phyloP scores from a whole-genome alignment of 495 filamentous ascomycete genomes.

The Friedmanniomyces simplex region DNA sequence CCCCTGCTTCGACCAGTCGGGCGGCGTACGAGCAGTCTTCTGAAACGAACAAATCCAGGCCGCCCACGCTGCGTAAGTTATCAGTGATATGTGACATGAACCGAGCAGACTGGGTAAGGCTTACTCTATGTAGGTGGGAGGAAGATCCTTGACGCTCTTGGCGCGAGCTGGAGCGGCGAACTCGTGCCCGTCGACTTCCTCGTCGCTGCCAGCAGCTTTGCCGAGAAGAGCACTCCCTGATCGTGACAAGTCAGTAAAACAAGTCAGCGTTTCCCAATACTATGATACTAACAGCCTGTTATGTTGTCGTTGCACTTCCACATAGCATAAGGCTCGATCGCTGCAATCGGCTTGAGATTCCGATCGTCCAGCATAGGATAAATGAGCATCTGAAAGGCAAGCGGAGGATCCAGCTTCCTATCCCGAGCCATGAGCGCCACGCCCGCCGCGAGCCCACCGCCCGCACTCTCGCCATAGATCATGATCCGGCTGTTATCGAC shows the following conservation, averaged over 20 bases:
- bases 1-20: constrained; percentile 2
- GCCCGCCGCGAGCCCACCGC: constrained; percentile 22
- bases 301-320: constrained; percentile 2
- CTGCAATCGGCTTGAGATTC: neutral
- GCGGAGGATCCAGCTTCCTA: constrained; percentile 22
- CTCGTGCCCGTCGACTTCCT: neutral
- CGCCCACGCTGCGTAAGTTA: neutral
- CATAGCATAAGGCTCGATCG: neutral
- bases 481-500: constrained; percentile 21
- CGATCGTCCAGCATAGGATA: constrained; percentile 40
- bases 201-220: neutral
- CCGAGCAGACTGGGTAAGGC: no score
- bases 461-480: constrained; percentile 21
- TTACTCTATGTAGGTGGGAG: neutral
- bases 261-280: neutral
- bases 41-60: constrained; percentile 3
- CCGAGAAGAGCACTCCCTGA: neutral
- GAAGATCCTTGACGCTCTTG: neutral
- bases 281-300: neutral
- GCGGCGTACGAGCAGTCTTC: constrained; percentile 7
- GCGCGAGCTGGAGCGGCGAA: constrained; percentile 1
- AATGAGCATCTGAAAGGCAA: constrained; percentile 39
- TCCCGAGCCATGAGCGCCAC: constrained; percentile 23
- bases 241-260: neutral
- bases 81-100: neutral